Conservation (phyloP, 1,284 basidiomycete species). For the Cutaneotrichosporon cutaneum region DNA sequence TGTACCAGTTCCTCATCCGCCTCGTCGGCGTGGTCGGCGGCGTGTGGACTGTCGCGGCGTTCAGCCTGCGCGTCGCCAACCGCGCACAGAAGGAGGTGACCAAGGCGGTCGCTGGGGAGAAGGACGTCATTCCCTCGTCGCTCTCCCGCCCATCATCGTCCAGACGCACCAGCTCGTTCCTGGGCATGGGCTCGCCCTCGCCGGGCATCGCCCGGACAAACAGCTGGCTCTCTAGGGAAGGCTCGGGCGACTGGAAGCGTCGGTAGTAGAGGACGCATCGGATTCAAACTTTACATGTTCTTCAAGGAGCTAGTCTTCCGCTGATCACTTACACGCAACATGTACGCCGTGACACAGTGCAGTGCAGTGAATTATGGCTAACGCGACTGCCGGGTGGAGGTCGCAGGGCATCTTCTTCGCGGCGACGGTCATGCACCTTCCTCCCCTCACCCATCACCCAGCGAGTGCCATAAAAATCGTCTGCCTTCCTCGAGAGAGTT, state of each 20-base stretch:
- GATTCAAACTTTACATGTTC: background rate
- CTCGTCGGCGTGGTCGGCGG: conserved; percentile 53
- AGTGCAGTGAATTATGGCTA: too few relatives aligned
- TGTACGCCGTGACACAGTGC: background rate
- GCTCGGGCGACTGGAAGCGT: conserved; percentile 26
- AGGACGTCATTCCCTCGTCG: conserved; percentile 40
- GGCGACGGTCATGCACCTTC: too few relatives aligned
- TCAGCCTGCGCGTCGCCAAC: conserved; percentile 50
- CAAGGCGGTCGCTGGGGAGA: conserved; percentile 37
- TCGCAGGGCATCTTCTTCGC: too few relatives aligned
- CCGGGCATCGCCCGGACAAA: conserved; percentile 15
- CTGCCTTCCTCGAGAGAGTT: too few relatives aligned
- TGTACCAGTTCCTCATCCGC: conserved; percentile 80
- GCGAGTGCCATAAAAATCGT: too few relatives aligned
- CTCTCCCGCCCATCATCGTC: conserved; percentile 2
- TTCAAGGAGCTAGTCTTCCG: background rate
- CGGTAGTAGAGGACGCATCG: conserved; percentile 10
- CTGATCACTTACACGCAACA: background rate
- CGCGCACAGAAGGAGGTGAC: conserved; percentile 49
- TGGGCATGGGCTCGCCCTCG: conserved; percentile 8
- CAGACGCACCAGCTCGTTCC: conserved; percentile 13
- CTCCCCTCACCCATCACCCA: too few relatives aligned
- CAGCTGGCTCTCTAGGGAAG: conserved; percentile 19
- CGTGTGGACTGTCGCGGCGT: conserved; percentile 54
- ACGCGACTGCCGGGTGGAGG: too few relatives aligned